Evolutionary conservation across 495 filamentous ascomycete species (phyloP).

Genomic region (Penicillium steckii): DNA sequence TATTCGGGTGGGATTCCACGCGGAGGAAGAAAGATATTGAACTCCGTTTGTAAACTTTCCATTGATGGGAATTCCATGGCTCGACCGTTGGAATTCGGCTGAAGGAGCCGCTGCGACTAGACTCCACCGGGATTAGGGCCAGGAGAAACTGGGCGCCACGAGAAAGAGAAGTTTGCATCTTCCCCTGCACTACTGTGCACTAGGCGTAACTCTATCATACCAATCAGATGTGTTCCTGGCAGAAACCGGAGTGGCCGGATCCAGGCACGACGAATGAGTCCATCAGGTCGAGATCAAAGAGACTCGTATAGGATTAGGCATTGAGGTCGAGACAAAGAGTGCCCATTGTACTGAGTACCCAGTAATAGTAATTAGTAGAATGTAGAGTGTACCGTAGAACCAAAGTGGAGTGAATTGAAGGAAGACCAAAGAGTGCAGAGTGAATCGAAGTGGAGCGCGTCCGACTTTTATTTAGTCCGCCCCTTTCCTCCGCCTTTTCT

Average conservation of each 20-base stretch:
- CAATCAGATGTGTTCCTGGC: neutral
- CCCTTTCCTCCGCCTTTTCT: neutral
- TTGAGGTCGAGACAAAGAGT: too few relatives aligned
- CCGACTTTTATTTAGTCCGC: neutral
- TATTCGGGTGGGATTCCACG: too few relatives aligned
- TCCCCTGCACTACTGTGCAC: constrained; percentile 2
- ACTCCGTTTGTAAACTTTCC: too few relatives aligned
- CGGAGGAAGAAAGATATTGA: too few relatives aligned
- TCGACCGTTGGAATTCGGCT: constrained; percentile 1
- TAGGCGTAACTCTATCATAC: constrained; percentile 1
- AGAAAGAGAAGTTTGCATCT: neutral
- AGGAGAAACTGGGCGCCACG: neutral
- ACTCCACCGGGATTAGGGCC: constrained; percentile 1
- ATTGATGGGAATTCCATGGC: neutral
- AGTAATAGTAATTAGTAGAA: too few relatives aligned
- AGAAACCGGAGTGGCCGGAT: neutral
- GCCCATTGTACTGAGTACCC: too few relatives aligned
- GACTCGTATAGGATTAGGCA: too few relatives aligned
- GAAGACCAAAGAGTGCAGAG: too few relatives aligned
- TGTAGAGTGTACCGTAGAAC: too few relatives aligned
- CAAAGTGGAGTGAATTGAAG: too few relatives aligned
- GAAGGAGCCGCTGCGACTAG: constrained; percentile 2
- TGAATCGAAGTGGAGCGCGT: too few relatives aligned
- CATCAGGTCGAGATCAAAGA: neutral
- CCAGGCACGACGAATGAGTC: neutral